Base-by-base conservation (phyloP, 768 basidiomycete genomes). In the Erythrobasidium yunnanense region DNA sequence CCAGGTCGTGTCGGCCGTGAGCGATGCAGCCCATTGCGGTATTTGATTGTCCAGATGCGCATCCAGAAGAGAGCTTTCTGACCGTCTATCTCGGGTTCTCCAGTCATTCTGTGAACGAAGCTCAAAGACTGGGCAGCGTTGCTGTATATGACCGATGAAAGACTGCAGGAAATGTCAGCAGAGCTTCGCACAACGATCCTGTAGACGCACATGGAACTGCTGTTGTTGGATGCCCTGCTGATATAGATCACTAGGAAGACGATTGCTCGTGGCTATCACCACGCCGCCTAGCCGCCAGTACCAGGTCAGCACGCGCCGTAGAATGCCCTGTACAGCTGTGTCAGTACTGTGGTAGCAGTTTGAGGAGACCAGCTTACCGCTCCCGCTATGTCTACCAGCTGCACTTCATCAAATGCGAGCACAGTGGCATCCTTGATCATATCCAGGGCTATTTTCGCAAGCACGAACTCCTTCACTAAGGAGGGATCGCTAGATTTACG, bases 271-370 rank as follows among this genome's bases (percentile, higher is more conserved):
- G 4, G 75, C 75, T 8, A 78, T 71, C 7, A 85, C 77, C 5
- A 84, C 80, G 1, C 83, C 82, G 18, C 82, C 83, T 73, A 85
- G 78, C 4, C 83, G 77, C 83, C 82, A 84, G 71, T 81, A 84
- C 82, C 81, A 84, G 13, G 81, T 80, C 17, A 84, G 73, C 4
- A 84, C 81, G 66, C 77, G 76, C 29, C 76, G 70, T 4, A 77
- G 68, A 2, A 77, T 66, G 30, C 35, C 56, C 51, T 66, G 18
- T 20, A 53, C 20, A 15, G 25, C n/a, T 22, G 15, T 55, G 15
- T 32, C 20, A 22, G 47, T 29, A 33, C 30, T 49, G 13, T 17
- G 23, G 25, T 6, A 2, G 29, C 7, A 81, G 79, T 5, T 79
- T 78, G 3, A 81, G 75, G 75, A 5, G 78, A 17, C 23, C 30